phyloP scores from a whole-genome alignment of 352 stramenopile genomes.

The Pythium rhizo-oryzae region DNA sequence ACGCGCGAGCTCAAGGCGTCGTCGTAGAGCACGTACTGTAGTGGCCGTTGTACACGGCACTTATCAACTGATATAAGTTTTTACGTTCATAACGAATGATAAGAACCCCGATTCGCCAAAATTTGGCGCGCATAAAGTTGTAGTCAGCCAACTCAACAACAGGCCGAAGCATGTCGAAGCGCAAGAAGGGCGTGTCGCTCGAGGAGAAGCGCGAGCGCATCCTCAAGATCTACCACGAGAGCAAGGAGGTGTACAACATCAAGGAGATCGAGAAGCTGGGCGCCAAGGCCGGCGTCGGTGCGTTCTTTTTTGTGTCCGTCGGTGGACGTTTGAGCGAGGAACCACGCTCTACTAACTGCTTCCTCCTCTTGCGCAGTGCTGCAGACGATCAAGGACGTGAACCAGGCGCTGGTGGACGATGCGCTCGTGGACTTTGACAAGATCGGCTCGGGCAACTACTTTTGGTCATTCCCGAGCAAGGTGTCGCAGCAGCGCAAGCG shows the following conservation, averaged over 20 bases:
- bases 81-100: conserved; percentile 2
- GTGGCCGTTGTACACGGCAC: not conserved
- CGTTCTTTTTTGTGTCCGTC: too few species aligned
- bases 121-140: conserved; percentile 8
- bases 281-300: conserved; percentile 81
- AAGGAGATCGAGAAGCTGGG: conserved; percentile 89
- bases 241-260: conserved; percentile 85
- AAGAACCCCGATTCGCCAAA: conserved; percentile 3
- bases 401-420: conserved; percentile 86
- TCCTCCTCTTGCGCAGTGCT: conserved; percentile 43
- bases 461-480: conserved; percentile 89
- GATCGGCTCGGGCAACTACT: conserved; percentile 89
- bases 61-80: conserved; percentile 3
- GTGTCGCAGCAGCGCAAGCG: conserved; percentile 77
- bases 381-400: conserved; percentile 90
- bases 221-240: conserved; percentile 86
- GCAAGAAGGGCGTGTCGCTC: conserved; percentile 80
- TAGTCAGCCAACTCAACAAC: not conserved
- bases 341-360: not conserved
- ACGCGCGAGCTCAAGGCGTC: conserved; percentile 37
- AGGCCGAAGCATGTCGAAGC: conserved; percentile 53
- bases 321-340: conserved; percentile 36
- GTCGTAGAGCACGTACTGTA: not conserved
- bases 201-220: conserved; percentile 88
- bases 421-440: conserved; percentile 84